Evolutionary conservation across 257 asterid genomes (phyloP), one percentile per base, ranked within the genome.

Genomic region (Solanum dulcamara): DNA sequence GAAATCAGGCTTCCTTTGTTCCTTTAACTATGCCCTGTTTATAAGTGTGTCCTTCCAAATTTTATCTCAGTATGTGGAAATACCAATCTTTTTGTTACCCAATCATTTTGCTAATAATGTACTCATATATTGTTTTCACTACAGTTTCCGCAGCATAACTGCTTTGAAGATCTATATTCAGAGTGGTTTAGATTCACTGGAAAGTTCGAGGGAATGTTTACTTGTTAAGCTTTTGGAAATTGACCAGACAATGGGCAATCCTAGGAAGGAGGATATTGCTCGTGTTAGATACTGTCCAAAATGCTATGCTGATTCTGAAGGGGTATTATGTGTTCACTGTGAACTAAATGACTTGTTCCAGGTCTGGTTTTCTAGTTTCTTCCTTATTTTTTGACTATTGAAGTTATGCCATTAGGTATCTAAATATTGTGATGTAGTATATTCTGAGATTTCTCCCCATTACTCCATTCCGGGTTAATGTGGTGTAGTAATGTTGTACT

Each of bases 341-440:
- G 97, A 95, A 91, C 94, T 96, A 92, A 98, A 96, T 87, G 98
- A 93, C 88, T 87, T 93, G 86, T 96, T 96, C 90, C 97, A 95
- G 99, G 99, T 96, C 46, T 86, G 90, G n/a, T 64, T 70, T 80
- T 72, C 38, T 87, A 81, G 85, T 84, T 85, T 35, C 50, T 84
- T 46, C 8, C 6, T 42, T 30, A 24, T 40, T n/a, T 72, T 35
- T 37, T 66, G 14, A 77, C 42, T 26, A 26, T 15, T 77, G 26
- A 75, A 44, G 38, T 26, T 42, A 14, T 75, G 38, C 59, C n/a
- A 46, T 42, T 24, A 26, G 38, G 81, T 44, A 75, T 40, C 38
- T 75, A 44, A 75, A 75, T 74, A n/a, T 75, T 62, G 68, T 60
- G 30, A 80, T 60, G 74, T 57, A 37, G 75, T 71, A 50, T 86